phyloP scores from a whole-genome alignment of 805 yeast species.

The Kuraishia floccosa region DNA sequence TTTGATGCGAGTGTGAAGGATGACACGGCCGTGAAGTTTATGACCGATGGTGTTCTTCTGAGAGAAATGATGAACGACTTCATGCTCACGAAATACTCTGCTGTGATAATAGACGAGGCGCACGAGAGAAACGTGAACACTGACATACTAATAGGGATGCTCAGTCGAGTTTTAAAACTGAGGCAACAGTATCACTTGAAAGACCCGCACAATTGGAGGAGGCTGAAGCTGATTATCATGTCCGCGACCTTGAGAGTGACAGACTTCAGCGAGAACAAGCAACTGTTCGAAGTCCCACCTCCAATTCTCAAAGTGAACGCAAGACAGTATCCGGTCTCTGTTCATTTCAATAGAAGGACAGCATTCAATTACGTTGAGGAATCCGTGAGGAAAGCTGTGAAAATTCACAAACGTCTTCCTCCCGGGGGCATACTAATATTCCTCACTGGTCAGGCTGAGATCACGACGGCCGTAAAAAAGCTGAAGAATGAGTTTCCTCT shows the following conservation, averaged over 20 bases:
- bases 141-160: slow-evolving; percentile 89
- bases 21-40: slow-evolving; percentile 69
- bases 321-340: slow-evolving; percentile 87
- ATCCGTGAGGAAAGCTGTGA: slow-evolving; percentile 73
- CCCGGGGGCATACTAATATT: slow-evolving; percentile 91
- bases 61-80: slow-evolving; percentile 92
- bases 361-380: slow-evolving; percentile 74
- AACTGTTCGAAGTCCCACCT: slow-evolving; percentile 61
- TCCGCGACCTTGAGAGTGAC: slow-evolving; percentile 93
- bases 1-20: slow-evolving; percentile 59
- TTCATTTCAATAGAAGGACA: slow-evolving; percentile 81
- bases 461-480: slow-evolving; percentile 59
- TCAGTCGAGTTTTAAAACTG: slow-evolving; percentile 73
- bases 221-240: slow-evolving; percentile 82
- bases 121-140: slow-evolving; percentile 96
- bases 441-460: slow-evolving; percentile 92
- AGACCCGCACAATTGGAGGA: slow-evolving; percentile 38
- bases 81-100: slow-evolving; percentile 69
- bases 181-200: slow-evolving; percentile 43
- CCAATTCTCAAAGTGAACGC: slow-evolving; percentile 88
- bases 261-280: slow-evolving; percentile 78
- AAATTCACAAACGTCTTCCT: slow-evolving; percentile 79
- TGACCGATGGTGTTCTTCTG: slow-evolving; percentile 91
- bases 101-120: slow-evolving; percentile 90
- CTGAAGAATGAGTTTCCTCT: slow-evolving; percentile 62